These are phyloP conservation scores for Yamagishiella unicocca DNA, from an alignment of 139 green algal species.

Conservation along the genomic window DNA sequence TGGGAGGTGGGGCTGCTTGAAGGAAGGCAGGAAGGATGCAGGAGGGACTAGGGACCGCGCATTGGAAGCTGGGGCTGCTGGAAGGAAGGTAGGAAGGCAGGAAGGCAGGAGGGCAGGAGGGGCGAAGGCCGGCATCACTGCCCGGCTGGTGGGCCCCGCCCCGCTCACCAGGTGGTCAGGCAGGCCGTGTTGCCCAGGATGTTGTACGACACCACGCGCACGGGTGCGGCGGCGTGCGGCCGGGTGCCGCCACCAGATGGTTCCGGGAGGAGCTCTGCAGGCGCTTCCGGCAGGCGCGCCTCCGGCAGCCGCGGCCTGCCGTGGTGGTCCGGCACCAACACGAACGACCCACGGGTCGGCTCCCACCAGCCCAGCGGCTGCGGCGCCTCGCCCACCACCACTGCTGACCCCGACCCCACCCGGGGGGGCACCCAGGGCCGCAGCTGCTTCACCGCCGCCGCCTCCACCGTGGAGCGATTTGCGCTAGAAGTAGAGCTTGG, in stretches of 20 bases:
- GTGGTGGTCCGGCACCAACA: neutral
- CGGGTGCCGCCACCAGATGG: neutral
- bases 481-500: too few relatives aligned
- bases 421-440: neutral
- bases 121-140: too few relatives aligned
- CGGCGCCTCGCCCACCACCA: neutral
- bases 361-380: slow-evolving; percentile 21
- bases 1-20: neutral
- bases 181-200: slow-evolving; percentile 4
- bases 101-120: neutral
- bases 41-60: neutral
- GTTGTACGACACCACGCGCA: slow-evolving; percentile 43
- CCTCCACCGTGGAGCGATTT: neutral
- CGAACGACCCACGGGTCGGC: slow-evolving; percentile 14
- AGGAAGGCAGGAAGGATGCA: neutral
- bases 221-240: neutral
- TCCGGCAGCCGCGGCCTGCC: neutral
- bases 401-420: neutral
- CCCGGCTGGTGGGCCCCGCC: neutral
- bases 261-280: neutral
- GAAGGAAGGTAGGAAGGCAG: too few relatives aligned
- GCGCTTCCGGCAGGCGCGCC: neutral
- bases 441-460: neutral
- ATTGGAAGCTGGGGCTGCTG: neutral
- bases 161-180: neutral